Conservation (phyloP, 169 alveolate species). For the Plasmodium yoelii region DNA sequence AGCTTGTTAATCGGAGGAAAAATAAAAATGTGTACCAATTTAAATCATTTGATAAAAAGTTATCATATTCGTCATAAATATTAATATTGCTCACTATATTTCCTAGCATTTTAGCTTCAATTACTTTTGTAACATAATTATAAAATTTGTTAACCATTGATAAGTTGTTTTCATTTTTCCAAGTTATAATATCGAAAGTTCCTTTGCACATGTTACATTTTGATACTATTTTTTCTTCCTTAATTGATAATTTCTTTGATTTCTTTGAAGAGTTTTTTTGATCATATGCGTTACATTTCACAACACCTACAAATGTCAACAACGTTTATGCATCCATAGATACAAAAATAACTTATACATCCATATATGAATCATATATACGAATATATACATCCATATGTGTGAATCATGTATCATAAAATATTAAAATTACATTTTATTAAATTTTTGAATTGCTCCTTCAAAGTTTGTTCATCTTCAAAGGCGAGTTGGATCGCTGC, state of each 20-base stretch:
- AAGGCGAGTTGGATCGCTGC: slow-evolving; percentile 28
- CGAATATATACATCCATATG: too few species aligned
- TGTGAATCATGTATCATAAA: background rate
- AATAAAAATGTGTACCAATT: slow-evolving; percentile 55
- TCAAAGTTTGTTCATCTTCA: slow-evolving; percentile 12
- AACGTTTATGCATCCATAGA: too few species aligned
- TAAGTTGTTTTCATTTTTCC: slow-evolving; percentile 1
- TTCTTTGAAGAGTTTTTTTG: background rate
- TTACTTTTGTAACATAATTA: slow-evolving; percentile 12
- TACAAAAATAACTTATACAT: too few species aligned
- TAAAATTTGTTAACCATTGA: slow-evolving; percentile 52
- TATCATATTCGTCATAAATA: slow-evolving; percentile 40
- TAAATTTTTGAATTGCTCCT: slow-evolving; percentile 7
- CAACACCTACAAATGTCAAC: slow-evolving; percentile 16
- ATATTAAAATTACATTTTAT: slow-evolving; percentile 17
- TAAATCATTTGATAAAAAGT: slow-evolving; percentile 39
- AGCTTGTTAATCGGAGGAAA: slow-evolving; percentile 25
- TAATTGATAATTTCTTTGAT: background rate
- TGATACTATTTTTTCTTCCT: background rate
- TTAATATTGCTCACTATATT: slow-evolving; percentile 16
- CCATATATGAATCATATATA: background rate
- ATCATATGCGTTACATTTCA: slow-evolving; percentile 3
- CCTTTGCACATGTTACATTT: slow-evolving; percentile 58
- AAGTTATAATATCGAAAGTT: slow-evolving; percentile 28
- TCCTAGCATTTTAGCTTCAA: slow-evolving; percentile 5